Evolutionary conservation across 2,329 filamentous ascomycete species (phyloP), one percentile per base, ranked within the genome.

Genomic region (Xylariaceae sp.): DNA sequence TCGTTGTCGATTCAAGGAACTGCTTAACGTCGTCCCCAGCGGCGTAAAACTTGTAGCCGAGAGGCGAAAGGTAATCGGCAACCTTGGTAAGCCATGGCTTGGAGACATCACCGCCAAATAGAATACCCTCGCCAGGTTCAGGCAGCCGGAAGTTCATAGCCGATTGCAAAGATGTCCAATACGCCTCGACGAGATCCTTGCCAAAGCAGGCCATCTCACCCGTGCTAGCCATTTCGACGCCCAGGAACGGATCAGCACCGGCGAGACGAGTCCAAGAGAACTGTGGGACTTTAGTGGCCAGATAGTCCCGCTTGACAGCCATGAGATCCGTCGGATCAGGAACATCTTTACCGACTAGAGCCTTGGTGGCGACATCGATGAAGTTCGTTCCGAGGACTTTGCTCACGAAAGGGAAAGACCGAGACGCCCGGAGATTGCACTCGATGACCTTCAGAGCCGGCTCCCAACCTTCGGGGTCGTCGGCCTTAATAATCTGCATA

Each of bases 101-200:
- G 65, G 79, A 81, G 59, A 86, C 78, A 73, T 97, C 91, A 67
- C 95, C 95, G 63, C 95, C 95, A 64, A 99, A 91, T 50, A 99
- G 87, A 56, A 99, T 87, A 78, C 95, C 93, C 81, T 97, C 92
- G 64, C 95, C 95, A 50, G 92, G 90, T 75, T 96, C 89, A 43
- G 95, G 95, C 70, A 97, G 85, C 67, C 93, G 91, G 90, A 98
- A 98, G 86, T 98, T 99, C 93, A 98, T 99, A 68, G 91, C 93
- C 19, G 91, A 95, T 78, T 99, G 95, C 60, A 96, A 81, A 18
- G 93, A 96, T 21, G 93, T 83, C 95, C 95, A 99, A 85, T 99
- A 99, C 51, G 95, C 95, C 74, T 99, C 95, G 48, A 98, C 83
- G 10, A 99, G 85, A 71, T 97, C 83, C 80, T 95, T 96, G 62